Percentiles rank a stretch among this genome's conserved stretches.
phyloP scores from a whole-genome alignment of 139 green algal genomes.

The Tetraselmis striata region DNA sequence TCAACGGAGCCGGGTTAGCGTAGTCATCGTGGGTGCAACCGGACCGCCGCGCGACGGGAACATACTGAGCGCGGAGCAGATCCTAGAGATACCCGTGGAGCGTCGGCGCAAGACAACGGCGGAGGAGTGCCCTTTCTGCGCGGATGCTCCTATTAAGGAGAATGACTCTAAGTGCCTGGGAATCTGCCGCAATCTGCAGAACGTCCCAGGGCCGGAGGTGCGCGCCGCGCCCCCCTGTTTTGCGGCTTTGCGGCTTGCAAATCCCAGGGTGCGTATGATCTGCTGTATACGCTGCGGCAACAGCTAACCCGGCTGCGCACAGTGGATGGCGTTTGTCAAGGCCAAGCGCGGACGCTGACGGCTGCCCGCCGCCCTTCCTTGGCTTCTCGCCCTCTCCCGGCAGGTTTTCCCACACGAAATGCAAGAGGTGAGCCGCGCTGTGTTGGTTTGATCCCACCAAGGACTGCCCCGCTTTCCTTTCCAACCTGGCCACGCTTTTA shows the following conservation, averaged over 20 bases:
- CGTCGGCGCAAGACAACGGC: constrained; percentile 7
- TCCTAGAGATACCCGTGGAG: constrained; percentile 16
- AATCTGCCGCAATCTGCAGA: constrained; percentile 28
- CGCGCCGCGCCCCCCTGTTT: not conserved
- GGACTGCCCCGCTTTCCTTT: no score
- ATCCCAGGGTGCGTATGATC: no score
- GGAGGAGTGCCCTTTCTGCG: constrained; percentile 32
- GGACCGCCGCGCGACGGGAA: not conserved
- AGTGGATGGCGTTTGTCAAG: no score
- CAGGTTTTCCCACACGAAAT: constrained; percentile 26
- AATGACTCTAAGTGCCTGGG: constrained; percentile 29
- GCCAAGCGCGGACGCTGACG: no score
- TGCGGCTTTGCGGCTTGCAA: not conserved
- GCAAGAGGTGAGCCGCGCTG: constrained; percentile 17
- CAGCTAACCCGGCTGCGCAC: no score
- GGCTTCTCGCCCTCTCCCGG: not conserved
- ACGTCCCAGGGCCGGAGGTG: constrained; percentile 15
- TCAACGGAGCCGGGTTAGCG: no score
- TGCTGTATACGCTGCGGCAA: no score
- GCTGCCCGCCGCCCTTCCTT: not conserved
- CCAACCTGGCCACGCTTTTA: no score
- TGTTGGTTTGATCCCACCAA: no score
- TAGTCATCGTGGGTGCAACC: no score
- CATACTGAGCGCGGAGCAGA: constrained; percentile 16
- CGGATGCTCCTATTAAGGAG: constrained; percentile 26